phyloP scores from a whole-genome alignment of 1,284 basidiomycete genomes.

The Thecaphora frezii region DNA sequence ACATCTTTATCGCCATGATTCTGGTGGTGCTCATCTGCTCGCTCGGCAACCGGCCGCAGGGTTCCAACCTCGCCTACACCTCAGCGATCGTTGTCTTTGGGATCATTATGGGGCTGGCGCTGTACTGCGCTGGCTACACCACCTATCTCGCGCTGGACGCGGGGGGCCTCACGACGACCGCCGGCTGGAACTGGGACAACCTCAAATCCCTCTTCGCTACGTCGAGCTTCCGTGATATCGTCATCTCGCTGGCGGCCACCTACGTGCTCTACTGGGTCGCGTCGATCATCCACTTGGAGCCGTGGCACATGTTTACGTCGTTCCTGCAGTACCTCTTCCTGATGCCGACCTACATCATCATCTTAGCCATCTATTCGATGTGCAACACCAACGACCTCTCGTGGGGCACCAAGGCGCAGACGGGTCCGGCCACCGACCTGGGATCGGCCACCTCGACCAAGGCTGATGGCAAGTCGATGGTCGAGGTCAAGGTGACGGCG shows the following conservation, averaged over 20 bases:
- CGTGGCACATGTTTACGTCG: constrained; percentile 56
- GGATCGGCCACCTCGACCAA: constrained; percentile 41
- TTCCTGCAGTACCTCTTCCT: constrained; percentile 54
- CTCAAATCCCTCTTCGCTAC: constrained; percentile 32
- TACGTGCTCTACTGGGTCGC: constrained; percentile 55
- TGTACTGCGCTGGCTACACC: constrained; percentile 50
- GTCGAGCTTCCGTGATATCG: constrained; percentile 49
- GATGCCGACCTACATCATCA: constrained; percentile 52
- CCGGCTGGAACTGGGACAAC: constrained; percentile 19
- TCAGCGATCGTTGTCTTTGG: constrained; percentile 52
- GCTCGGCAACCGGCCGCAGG: constrained; percentile 56
- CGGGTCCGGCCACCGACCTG: constrained; percentile 45
- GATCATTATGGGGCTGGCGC: constrained; percentile 37
- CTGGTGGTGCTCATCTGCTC: constrained; percentile 54
- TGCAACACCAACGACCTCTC: constrained; percentile 53
- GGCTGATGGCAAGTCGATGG: constrained; percentile 38
- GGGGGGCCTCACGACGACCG: constrained; percentile 14
- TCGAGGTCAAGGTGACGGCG: constrained; percentile 53
- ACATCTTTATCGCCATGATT: constrained; percentile 55
- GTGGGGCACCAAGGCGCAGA: constrained; percentile 58
- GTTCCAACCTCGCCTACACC: constrained; percentile 49
- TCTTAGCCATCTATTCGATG: constrained; percentile 55
- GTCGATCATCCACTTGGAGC: constrained; percentile 50
- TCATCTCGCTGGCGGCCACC: constrained; percentile 54
- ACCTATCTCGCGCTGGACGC: constrained; percentile 44